Conservation (phyloP, 805 yeast species). For the Nakazawaea laoshanensis region DNA sequence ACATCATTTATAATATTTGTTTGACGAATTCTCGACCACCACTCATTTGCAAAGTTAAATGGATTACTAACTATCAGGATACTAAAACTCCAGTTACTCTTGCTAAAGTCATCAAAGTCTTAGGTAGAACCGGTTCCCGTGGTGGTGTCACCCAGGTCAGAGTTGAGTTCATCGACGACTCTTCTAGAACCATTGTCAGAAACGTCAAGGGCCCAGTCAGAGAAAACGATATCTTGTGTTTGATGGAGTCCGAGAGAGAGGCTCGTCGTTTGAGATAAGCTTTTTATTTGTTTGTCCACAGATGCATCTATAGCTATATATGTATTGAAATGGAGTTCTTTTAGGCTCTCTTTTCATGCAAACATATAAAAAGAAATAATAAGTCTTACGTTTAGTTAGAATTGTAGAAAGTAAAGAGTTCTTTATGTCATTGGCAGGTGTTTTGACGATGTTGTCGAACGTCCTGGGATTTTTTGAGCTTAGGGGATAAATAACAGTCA, state of each 20-base stretch:
- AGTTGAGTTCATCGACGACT: slow-evolving; percentile 92
- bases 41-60: too few species aligned
- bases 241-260: slow-evolving; percentile 99
- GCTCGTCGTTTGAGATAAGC: slow-evolving; percentile 87
- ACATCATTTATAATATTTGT: too few species aligned
- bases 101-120: slow-evolving; percentile 98
- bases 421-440: too few species aligned
- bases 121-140: slow-evolving; percentile 99
- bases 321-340: not conserved
- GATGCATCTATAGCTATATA: not conserved
- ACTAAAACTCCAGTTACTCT: slow-evolving; percentile 91
- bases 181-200: slow-evolving; percentile 93
- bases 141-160: slow-evolving; percentile 99
- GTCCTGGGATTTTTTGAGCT: too few species aligned
- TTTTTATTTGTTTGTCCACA: not conserved
- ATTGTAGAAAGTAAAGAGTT: too few species aligned
- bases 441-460: too few species aligned
- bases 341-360: slow-evolving; percentile 1
- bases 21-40: too few species aligned
- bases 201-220: slow-evolving; percentile 97
- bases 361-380: not conserved
- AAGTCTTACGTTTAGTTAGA: slow-evolving; percentile 1
- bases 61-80: slow-evolving; percentile 28
- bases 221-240: slow-evolving; percentile 96
- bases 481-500: too few species aligned